phyloP scores from a whole-genome alignment of 1,284 basidiomycete species.

The Sanghuangporus baumii region DNA sequence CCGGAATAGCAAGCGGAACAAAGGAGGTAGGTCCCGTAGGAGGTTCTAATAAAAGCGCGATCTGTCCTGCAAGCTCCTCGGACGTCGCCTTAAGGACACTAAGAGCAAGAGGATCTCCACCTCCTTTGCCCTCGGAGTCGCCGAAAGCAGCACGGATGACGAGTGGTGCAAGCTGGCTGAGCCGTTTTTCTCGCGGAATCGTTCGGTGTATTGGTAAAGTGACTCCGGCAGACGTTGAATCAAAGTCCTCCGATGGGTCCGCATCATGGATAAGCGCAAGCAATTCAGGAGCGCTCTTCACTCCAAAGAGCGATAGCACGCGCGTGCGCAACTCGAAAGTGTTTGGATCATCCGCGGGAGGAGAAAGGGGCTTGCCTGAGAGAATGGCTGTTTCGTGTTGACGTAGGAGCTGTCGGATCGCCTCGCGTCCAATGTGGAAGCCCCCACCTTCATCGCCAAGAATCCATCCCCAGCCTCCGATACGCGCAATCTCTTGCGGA shows the following conservation, averaged over 20 bases:
- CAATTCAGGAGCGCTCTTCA: slow-evolving; percentile 54
- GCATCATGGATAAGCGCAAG: slow-evolving; percentile 58
- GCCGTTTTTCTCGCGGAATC: slow-evolving; percentile 59
- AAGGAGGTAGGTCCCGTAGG: slow-evolving; percentile 26
- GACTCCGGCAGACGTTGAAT: background rate
- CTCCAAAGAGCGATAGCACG: slow-evolving; percentile 51
- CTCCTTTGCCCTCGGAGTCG: slow-evolving; percentile 25
- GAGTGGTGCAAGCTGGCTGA: slow-evolving; percentile 65
- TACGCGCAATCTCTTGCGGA: slow-evolving; percentile 54
- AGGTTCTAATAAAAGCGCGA: slow-evolving; percentile 46
- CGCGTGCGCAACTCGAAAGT: slow-evolving; percentile 24
- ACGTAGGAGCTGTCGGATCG: slow-evolving; percentile 57
- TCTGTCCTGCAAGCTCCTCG: slow-evolving; percentile 51
- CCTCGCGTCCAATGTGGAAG: slow-evolving; percentile 67
- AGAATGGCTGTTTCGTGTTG: slow-evolving; percentile 51
- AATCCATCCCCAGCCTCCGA: slow-evolving; percentile 81
- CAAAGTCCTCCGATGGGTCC: slow-evolving; percentile 20
- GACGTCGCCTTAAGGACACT: slow-evolving; percentile 49
- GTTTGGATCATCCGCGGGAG: slow-evolving; percentile 28
- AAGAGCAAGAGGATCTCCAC: slow-evolving; percentile 50
- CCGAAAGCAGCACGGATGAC: slow-evolving; percentile 70
- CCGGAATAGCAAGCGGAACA: slow-evolving; percentile 39
- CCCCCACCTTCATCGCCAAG: slow-evolving; percentile 78
- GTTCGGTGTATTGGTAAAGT: slow-evolving; percentile 25
- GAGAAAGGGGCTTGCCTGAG: slow-evolving; percentile 28